Base-by-base conservation (phyloP, 225 moss, liverwort and hornwort species). In the Marchantia paleacea region DNA sequence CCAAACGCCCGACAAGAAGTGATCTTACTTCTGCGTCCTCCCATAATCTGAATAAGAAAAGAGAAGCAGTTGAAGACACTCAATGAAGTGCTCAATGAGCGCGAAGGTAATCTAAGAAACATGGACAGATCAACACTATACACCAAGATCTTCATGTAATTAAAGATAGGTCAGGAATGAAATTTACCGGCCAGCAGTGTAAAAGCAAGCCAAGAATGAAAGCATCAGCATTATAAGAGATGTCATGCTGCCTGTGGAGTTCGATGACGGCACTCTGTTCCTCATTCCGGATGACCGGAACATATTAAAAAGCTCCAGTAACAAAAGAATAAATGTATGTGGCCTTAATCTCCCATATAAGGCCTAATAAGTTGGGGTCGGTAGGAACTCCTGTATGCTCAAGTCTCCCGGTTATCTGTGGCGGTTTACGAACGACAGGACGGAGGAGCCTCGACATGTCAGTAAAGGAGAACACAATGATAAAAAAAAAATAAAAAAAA, bases 1-100 rank as follows among this genome's bases (percentile, higher is more conserved):
- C 81, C 52, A 90, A 86, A 55, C 81, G 75, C 72, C 87, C 84
- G 78, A 90, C 70, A 55, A 95, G 85, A 55, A 89, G 86, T 26
- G 85, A 87, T 78, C 91, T 89, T 81, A 92, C 85, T 89, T 92
- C 87, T 39, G 99, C 94, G 86, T 95, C 95, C 88, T 95, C 95
- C 99, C 99, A 99, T 73, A 99, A 80, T 86, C 99, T 99, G 81
- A 39, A 75, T 24, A 28, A 71, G 31, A 69, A 14, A 58, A 66
- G 8, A 55, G 11, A 54, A 58, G 55, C 69, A 70, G 30, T 68
- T 55, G 47, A 22, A 62, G 16, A 22, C 52, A 72, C 1, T 10
- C 24, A n/a, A 15, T 24, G 10, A 55, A 8, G 2, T 39, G 2
- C 25, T 9, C 25, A 24, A 47, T 48, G 51, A 51, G 50, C 14